Evolutionary conservation across 192 early-diverging fungal genomes (phyloP).

Genomic region (Podila horticola): DNA sequence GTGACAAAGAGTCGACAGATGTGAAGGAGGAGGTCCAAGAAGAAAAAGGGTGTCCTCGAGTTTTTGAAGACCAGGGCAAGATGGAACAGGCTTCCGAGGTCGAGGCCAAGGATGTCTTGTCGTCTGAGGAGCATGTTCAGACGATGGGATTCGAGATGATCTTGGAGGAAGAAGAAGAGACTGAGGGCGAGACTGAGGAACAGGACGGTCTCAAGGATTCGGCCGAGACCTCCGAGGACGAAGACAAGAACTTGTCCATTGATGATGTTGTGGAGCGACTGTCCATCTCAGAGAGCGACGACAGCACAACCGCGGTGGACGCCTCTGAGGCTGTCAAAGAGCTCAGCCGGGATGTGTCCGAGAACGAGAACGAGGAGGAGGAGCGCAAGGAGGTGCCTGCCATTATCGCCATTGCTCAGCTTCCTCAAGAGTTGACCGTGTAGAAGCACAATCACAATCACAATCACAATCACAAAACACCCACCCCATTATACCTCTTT

Average conservation of each 20-base stretch:
- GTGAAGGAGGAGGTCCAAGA: background rate
- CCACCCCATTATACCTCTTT: background rate
- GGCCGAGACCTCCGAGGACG: background rate
- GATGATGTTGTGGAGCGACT: too few species aligned
- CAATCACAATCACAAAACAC: background rate
- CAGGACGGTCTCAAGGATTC: background rate
- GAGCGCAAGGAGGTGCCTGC: background rate
- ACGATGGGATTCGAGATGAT: conserved; percentile 18
- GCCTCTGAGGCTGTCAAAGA: too few species aligned
- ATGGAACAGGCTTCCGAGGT: background rate
- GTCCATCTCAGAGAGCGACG: too few species aligned
- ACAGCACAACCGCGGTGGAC: too few species aligned
- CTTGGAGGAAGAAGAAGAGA: conserved; percentile 23
- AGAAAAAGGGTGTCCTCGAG: background rate
- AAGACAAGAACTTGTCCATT: background rate
- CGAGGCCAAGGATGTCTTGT: background rate
- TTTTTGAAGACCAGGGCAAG: background rate
- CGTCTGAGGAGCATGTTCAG: background rate
- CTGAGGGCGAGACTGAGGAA: background rate
- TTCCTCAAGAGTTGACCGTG: background rate
- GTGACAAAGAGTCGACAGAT: background rate
- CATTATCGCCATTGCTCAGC: background rate
- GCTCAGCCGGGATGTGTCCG: too few species aligned
- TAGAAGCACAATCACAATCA: background rate
- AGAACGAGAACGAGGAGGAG: background rate